Evolutionary conservation across 2,329 filamentous ascomycete genomes (phyloP), one percentile per base, ranked within the genome.

Genomic region (Amylocarpus encephaloides): DNA sequence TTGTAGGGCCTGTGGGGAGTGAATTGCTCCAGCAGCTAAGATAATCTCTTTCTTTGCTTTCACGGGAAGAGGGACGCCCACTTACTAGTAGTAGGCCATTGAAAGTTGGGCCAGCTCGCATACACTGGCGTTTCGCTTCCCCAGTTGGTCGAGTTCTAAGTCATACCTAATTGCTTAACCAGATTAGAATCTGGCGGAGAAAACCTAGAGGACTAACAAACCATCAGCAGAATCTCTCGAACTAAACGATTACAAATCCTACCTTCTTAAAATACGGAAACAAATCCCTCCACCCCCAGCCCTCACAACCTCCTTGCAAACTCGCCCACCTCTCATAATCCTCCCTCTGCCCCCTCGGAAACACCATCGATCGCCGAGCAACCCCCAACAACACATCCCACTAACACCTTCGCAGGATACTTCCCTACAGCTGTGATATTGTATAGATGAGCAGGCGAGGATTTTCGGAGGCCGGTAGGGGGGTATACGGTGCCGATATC

Each of bases 1-100:
- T 60, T 73, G 72, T 13, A 74, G 67, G 43, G 74, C 59, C 52
- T 72, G 69, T 5, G 72, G 72, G 0, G 68, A 68, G 59, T 73
- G 71, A 60, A 71, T 68, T 6, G 70, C 57, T 26, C 74, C 73
- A 30, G 68, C 72, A 5, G 71, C 63, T 10, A 76, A 48, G 55
- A 76, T 73, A 34, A 76, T 71, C 54, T 76, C 71, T 13, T 65
- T 66, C 2, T 18, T 48, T 11, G 38, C 46, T n/a, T 34, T 33
- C 19, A 48, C 46, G 6, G 15, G 22, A 13, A 19, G 15, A 6
- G 45, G 15, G 12, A 11, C 30, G 11, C 29, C 36, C 11, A 13
- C 34, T 13, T 13, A 36, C 34, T 13, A 13, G 12, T 36, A 5
- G 34, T 16, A 5, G 12, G 15, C 34, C 15, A 13, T 36, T 36